A percentile compares a stretch with the other conserved stretches of the same genome.
Conservation (phyloP, 2,329 filamentous ascomycete genomes). For the Colletotrichum sp. region DNA sequence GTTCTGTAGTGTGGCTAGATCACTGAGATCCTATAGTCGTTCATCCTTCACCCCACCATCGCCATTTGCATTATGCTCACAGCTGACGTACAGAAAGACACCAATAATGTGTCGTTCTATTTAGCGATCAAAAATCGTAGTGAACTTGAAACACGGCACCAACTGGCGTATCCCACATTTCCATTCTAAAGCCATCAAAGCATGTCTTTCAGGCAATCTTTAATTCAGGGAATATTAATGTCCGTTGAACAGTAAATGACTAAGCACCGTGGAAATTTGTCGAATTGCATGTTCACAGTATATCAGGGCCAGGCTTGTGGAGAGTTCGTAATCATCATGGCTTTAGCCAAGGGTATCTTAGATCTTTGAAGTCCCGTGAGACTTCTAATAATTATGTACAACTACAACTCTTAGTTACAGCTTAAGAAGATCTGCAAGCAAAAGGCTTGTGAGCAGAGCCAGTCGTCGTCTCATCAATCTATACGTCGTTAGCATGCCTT, state of each 20-base stretch:
- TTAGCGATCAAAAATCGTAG: neutral
- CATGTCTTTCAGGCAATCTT: neutral
- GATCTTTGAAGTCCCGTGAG: neutral
- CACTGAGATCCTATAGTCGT: neutral
- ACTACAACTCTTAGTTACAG: neutral
- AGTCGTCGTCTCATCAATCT: conserved; percentile 24
- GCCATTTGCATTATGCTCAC: neutral
- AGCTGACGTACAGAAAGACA: neutral
- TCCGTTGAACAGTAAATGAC: neutral
- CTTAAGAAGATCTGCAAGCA: conserved; percentile 11
- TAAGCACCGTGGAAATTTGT: rapidly evolving
- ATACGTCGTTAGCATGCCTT: neutral
- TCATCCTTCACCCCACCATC: neutral
- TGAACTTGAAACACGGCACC: neutral
- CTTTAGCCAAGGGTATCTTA: neutral
- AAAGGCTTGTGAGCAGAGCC: conserved; percentile 19
- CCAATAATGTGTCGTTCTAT: neutral
- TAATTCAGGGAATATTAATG: neutral
- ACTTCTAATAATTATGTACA: neutral
- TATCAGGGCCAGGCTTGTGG: neutral
- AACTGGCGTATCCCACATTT: neutral
- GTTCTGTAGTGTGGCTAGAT: neutral
- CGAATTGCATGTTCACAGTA: neutral
- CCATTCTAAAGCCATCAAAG: neutral
- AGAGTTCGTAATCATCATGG: neutral